Conservation (phyloP, 768 basidiomycete species). For the Boletus subcaerulescens region DNA sequence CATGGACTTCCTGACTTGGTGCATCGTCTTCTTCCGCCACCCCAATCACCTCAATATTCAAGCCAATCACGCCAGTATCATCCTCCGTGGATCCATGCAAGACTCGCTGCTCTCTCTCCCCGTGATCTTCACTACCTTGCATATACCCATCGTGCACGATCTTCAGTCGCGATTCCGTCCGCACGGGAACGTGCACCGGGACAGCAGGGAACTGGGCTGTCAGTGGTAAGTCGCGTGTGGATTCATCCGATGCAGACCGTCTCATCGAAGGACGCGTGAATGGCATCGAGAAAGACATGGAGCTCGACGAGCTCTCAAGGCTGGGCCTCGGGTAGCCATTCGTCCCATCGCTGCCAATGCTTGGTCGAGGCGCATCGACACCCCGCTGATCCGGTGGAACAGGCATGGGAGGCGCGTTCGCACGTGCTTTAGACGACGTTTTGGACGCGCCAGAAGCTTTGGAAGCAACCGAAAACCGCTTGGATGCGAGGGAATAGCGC, state of each 20-base stretch:
- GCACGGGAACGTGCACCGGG: constrained; percentile 27
- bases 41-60: constrained; percentile 16
- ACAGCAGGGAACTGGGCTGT: constrained; percentile 33
- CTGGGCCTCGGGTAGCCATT: constrained; percentile 22
- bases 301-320: constrained; percentile 22
- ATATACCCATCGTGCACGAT: constrained; percentile 27
- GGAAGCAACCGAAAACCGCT: constrained; percentile 16
- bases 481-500: constrained; percentile 49
- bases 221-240: constrained; percentile 22
- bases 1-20: constrained; percentile 9
- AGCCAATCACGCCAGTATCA: not conserved
- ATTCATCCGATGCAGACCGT: constrained; percentile 25
- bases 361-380: constrained; percentile 14
- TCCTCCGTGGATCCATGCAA: constrained; percentile 21
- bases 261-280: constrained; percentile 20
- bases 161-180: constrained; percentile 31
- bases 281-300: constrained; percentile 13
- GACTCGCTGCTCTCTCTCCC: constrained; percentile 15
- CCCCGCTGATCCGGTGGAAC: constrained; percentile 22
- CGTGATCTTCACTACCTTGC: constrained; percentile 19
- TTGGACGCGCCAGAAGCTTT: constrained; percentile 26
- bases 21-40: constrained; percentile 9
- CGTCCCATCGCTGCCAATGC: constrained; percentile 21
- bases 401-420: constrained; percentile 27
- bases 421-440: constrained; percentile 22